These are phyloP conservation scores for Suillus alpinus DNA, from an alignment of 768 basidiomycete species.

Conservation along the genomic window DNA sequence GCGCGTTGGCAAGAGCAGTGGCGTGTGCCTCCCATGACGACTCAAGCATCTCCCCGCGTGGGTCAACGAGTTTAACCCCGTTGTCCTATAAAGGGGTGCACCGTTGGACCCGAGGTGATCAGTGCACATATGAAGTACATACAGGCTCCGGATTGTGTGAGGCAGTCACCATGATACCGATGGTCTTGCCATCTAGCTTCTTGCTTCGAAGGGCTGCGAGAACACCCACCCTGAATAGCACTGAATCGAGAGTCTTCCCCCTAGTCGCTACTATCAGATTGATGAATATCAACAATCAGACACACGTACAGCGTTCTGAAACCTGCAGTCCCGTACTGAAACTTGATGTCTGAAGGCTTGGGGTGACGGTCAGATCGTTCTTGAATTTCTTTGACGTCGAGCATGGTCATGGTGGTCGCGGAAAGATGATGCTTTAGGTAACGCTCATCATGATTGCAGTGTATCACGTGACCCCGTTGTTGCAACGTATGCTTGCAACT, in stretches of 20 bases:
- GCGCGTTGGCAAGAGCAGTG: slow-evolving; percentile 81
- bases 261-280: slow-evolving; percentile 35
- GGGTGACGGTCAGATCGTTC: slow-evolving; percentile 59
- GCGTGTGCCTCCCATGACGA: slow-evolving; percentile 89
- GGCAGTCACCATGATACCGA: slow-evolving; percentile 99
- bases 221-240: slow-evolving; percentile 91
- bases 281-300: slow-evolving; percentile 7
- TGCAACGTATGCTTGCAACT: neutral
- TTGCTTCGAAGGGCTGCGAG: slow-evolving; percentile 90
- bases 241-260: slow-evolving; percentile 73
- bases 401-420: slow-evolving; percentile 29
- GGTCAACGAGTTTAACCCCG: slow-evolving; percentile 97
- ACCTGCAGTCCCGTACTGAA: slow-evolving; percentile 92
- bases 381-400: slow-evolving; percentile 45
- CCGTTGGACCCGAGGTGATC: neutral
- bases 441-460: slow-evolving; percentile 11
- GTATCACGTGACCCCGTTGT: slow-evolving; percentile 25
- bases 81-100: slow-evolving; percentile 67
- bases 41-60: slow-evolving; percentile 96
- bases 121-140: slow-evolving; percentile 21
- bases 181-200: slow-evolving; percentile 83
- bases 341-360: slow-evolving; percentile 67
- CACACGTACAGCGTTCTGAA: slow-evolving; percentile 82
- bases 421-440: neutral
- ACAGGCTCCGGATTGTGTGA: slow-evolving; percentile 99